A percentile compares a stretch with the other conserved stretches of the same genome.
phyloP scores from a whole-genome alignment of 179 eudicot genomes.

The Spinacia oleracea region DNA sequence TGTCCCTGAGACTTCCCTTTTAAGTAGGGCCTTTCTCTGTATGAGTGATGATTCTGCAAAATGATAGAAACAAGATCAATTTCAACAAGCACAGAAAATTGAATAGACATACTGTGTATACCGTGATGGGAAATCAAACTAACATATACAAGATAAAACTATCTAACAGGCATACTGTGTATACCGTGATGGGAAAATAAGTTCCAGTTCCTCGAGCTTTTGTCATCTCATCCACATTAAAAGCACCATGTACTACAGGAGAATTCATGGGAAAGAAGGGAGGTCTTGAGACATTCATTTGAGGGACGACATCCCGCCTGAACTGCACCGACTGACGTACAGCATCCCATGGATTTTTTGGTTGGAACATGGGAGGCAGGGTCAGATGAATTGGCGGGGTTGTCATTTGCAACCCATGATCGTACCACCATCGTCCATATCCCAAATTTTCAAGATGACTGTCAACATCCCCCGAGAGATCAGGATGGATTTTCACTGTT shows the following conservation, averaged over 20 bases:
- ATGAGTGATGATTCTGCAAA: conserved; percentile 50
- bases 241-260: conserved; percentile 33
- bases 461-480: conserved; percentile 59
- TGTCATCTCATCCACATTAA: conserved; percentile 48
- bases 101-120: conserved; percentile 24
- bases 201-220: conserved; percentile 74
- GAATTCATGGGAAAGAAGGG: conserved; percentile 38
- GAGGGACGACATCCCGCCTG: conserved; percentile 48
- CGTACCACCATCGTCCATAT: conserved; percentile 49
- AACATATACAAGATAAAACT: background rate
- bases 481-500: conserved; percentile 36
- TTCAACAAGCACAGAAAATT: background rate
- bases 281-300: conserved; percentile 38
- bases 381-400: conserved; percentile 35
- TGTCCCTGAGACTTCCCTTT: conserved; percentile 54
- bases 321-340: conserved; percentile 33
- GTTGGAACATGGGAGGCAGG: conserved; percentile 37
- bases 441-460: conserved; percentile 40
- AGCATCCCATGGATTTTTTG: conserved; percentile 41
- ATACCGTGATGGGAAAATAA: conserved; percentile 66
- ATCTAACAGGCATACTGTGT: conserved; percentile 14
- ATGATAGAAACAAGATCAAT: conserved; percentile 5
- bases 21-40: conserved; percentile 36
- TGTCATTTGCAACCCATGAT: conserved; percentile 31
- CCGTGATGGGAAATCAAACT: conserved; percentile 35